Evolutionary conservation across 176 grass and related monocot genomes (phyloP).

Genomic region (barley (Hordeum vulgare)): MorexV3_pseudomolecules_assembly NC_058524.1:73182776-73183275

Average conservation of each 20-base stretch:
- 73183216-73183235: neutral
- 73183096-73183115: neutral
- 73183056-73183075: too few species aligned
- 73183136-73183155: neutral
- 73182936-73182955: neutral
- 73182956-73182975: neutral
- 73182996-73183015: neutral
- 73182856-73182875: too few species aligned
- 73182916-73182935: too few species aligned
- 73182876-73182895: too few species aligned
- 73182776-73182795: too few species aligned
- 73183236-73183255: conserved; percentile 39
- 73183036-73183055: conserved; percentile 15
- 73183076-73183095: too few species aligned
- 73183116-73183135: neutral
- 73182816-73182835: too few species aligned
- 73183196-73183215: neutral
- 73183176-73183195: neutral
- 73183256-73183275: neutral
- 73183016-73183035: neutral
- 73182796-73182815: too few species aligned
- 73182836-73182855: too few species aligned
- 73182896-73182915: too few species aligned
- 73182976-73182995: neutral
- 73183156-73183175: neutral